Evolutionary conservation across 768 basidiomycete species (phyloP).

Genomic region (Cystobasidium onofrii): DNA sequence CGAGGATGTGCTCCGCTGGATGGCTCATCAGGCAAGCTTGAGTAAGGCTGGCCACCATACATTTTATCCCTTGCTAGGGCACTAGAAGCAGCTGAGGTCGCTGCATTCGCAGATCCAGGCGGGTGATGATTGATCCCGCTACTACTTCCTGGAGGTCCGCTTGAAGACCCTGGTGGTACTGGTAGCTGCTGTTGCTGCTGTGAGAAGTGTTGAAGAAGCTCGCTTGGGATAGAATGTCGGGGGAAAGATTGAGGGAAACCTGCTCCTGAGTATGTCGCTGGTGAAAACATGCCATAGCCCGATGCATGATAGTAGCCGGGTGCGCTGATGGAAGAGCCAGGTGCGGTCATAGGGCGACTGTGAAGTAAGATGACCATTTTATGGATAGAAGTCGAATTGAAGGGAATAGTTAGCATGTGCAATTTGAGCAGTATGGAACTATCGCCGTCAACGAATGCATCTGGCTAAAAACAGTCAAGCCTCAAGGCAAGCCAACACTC

Average conservation of each 20-base stretch:
- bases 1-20: background rate
- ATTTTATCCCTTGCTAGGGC: background rate
- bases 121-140: background rate
- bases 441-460: background rate
- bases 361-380: background rate
- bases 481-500: background rate
- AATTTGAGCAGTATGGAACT: no score
- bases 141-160: constrained; percentile 7
- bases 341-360: constrained; percentile 28
- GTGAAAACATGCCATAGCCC: constrained; percentile 28
- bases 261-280: constrained; percentile 19
- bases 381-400: no score
- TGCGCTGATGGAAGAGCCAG: background rate
- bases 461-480: no score
- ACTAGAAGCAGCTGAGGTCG: background rate
- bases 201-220: background rate
- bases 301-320: constrained; percentile 19
- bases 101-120: background rate
- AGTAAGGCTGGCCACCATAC: background rate
- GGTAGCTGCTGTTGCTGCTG: background rate
- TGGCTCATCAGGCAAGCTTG: constrained; percentile 2
- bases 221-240: background rate
- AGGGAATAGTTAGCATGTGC: no score
- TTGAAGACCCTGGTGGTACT: background rate
- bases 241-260: constrained; percentile 5